phyloP scores from a whole-genome alignment of 371 early-diverging fungal species.

The Lichtheimia corymbifera region DNA sequence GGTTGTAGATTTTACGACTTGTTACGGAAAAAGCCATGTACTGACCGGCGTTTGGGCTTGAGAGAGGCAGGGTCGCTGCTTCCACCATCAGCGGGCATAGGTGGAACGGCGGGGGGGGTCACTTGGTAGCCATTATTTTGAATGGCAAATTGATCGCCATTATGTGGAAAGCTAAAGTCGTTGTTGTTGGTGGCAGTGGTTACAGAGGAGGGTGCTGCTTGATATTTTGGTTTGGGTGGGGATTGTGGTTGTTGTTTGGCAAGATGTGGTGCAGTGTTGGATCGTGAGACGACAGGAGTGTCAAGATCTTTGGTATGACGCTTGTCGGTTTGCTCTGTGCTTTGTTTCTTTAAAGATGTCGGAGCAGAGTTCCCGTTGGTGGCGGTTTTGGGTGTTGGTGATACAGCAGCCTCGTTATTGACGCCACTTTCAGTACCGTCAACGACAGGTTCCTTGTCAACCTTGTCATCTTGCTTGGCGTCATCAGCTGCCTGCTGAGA shows the following conservation, averaged over 20 bases:
- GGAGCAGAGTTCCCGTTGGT: no score
- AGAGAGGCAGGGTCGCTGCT: neutral
- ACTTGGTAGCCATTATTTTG: neutral
- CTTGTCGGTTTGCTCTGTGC: neutral
- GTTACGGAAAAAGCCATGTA: constrained; percentile 17
- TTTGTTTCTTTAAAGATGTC: no score
- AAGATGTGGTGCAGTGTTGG: neutral
- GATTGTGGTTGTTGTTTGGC: neutral
- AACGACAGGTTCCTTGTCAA: neutral
- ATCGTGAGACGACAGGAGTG: neutral
- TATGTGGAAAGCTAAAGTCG: constrained; percentile 17
- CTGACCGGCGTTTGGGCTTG: constrained; percentile 18
- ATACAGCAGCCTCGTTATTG: neutral
- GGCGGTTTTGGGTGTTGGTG: neutral
- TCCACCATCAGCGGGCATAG: neutral
- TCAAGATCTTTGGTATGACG: neutral
- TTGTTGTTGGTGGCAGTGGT: neutral
- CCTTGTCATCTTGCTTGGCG: neutral
- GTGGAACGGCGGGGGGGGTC: constrained; percentile 1
- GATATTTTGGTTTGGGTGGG: constrained; percentile 3
- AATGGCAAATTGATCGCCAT: constrained; percentile 15
- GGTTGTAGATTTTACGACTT: no score
- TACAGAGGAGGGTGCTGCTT: neutral
- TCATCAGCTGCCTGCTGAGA: neutral
- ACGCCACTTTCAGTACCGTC: neutral